Base-by-base conservation (phyloP, 1,139 yeast genomes). In the Blastobotrys indianensis region DNA sequence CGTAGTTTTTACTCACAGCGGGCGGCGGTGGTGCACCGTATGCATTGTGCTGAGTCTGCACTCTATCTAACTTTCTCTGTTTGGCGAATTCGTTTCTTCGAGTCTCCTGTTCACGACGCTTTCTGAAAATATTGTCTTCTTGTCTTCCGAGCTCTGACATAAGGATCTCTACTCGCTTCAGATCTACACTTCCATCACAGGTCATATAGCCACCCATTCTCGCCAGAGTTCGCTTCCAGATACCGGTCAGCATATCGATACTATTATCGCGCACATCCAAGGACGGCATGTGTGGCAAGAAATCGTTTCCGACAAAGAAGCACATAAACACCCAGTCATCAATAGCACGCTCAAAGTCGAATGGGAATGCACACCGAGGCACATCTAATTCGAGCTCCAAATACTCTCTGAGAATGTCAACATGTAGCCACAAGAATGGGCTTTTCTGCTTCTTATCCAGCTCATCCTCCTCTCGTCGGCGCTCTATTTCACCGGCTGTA, bases 241-340 rank as follows among this genome's bases (percentile, higher is more conserved):
- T 79, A 37, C 75, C 76, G 7, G 87, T 82, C 47, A 92, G 69
- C 33, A 79, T 73, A 60, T 90, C 97, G 59, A 92, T 85, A 56
- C 96, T 92, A 60, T 87, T 86, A 64, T 94, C 97, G 56, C 98
- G 78, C 38, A 92, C 97, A 61, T 92, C 97, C 51, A 94, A 73
- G 44, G 94, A 82, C 5, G 99, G 98, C 54, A 94, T 70, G 67
- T 92, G 98, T 2, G 99, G 99, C 61, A 94, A 73, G 73, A 94
- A 94, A 78, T 94, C 99, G 63, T 94, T 94, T 64, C 99, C 99
- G 49, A 92, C 95, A 63, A 94, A 94, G 70, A 94, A 94, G 75
- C 97, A 92, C 90, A 94, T 84, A 57, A 94, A 94, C 13, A 94
- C 90, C 98, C 98, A 94, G 68, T 94, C 99, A 63, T 94, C 99